A percentile compares a stretch with the other conserved stretches of the same genome.
Evolutionary conservation across 306 rosid species (phyloP).

Genomic region (cucumber (Cucumis sativus)): Cucumber_9930_V3 NC_026658.2:3466001-3466500

Average conservation of each 20-base stretch:
- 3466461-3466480: slow-evolving; percentile 49
- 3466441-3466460: not conserved
- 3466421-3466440: not conserved
- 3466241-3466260: not conserved
- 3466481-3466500: slow-evolving; percentile 58
- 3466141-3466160: not conserved
- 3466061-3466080: slow-evolving; percentile 51
- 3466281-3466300: slow-evolving; percentile 92
- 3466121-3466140: slow-evolving; percentile 26
- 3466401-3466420: not conserved
- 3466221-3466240: not conserved
- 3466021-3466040: slow-evolving; percentile 53
- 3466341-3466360: slow-evolving; percentile 56
- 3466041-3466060: slow-evolving; percentile 64
- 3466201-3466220: too few relatives aligned
- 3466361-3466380: slow-evolving; percentile 43
- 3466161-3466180: not conserved
- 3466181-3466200: too few relatives aligned
- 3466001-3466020: slow-evolving; percentile 64
- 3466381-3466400: slow-evolving; percentile 21
- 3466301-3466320: slow-evolving; percentile 76
- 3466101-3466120: slow-evolving; percentile 73
- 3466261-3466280: not conserved
- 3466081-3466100: slow-evolving; percentile 96
- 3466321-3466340: slow-evolving; percentile 75